Conservation (phyloP, 2,329 filamentous ascomycete genomes). For the Talaromyces sp. region DNA sequence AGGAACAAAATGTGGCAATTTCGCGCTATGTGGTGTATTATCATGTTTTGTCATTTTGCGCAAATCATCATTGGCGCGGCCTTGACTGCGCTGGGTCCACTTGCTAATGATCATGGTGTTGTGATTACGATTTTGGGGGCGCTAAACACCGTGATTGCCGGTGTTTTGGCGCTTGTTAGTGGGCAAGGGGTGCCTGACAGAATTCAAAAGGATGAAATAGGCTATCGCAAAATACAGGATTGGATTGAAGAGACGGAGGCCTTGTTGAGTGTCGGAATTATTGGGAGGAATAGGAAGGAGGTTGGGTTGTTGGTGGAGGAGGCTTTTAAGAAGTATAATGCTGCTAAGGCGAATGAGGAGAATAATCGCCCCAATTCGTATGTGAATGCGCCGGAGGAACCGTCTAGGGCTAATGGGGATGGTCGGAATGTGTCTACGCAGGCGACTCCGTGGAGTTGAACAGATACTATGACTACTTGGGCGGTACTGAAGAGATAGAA, state of each 20-base stretch:
- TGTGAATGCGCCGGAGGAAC: slow-evolving; percentile 10
- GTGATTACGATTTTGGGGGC: slow-evolving; percentile 57
- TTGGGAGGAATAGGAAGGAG: slow-evolving; percentile 12
- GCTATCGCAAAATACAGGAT: slow-evolving; percentile 46
- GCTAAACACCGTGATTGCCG: slow-evolving; percentile 59
- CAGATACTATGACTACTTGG: background rate
- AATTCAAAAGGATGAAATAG: slow-evolving; percentile 44
- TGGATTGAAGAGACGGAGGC: slow-evolving; percentile 48
- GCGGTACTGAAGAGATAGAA: no score
- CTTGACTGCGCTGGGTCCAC: slow-evolving; percentile 45
- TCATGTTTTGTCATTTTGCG: slow-evolving; percentile 14
- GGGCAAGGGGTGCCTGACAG: slow-evolving; percentile 48
- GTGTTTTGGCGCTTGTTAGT: slow-evolving; percentile 54
- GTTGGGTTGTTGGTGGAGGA: slow-evolving; percentile 15
- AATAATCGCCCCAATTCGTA: slow-evolving; percentile 14
- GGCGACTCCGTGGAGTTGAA: background rate
- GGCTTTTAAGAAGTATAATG: slow-evolving; percentile 16
- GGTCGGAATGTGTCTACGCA: background rate
- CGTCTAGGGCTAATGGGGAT: slow-evolving; percentile 4
- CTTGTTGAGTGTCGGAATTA: slow-evolving; percentile 13
- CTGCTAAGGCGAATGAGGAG: slow-evolving; percentile 15
- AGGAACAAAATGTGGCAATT: slow-evolving; percentile 7
- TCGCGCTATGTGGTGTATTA: slow-evolving; percentile 4
- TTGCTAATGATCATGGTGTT: slow-evolving; percentile 46
- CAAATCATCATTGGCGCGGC: slow-evolving; percentile 48